A percentile compares a stretch with the other conserved stretches of the same genome.
phyloP scores from a whole-genome alignment of 495 filamentous ascomycete genomes.

The Penicillium herquei region DNA sequence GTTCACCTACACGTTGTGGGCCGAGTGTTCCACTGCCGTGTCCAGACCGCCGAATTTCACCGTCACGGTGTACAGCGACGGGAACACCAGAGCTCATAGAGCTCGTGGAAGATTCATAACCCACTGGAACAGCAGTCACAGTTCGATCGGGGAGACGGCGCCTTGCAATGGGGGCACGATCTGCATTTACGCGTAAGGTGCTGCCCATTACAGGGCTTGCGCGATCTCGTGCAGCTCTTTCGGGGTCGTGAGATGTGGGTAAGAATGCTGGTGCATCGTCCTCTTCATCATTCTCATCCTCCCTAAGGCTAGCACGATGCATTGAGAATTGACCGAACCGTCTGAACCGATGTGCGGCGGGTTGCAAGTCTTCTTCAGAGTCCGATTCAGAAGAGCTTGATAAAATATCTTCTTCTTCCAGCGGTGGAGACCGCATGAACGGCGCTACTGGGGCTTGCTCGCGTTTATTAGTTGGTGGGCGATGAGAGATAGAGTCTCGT shows the following conservation, averaged over 20 bases:
- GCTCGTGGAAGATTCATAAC: conserved; percentile 60
- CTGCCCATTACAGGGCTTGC: conserved; percentile 55
- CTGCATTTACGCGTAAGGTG: conserved; percentile 54
- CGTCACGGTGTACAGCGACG: conserved; percentile 18
- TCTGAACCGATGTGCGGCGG: conserved; percentile 25
- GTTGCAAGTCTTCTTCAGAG: conserved; percentile 50
- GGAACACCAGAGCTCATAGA: conserved; percentile 51
- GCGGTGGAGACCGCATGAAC: conserved; percentile 32
- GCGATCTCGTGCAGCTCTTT: conserved; percentile 20
- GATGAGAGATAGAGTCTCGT: conserved; percentile 35
- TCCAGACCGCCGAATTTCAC: conserved; percentile 18
- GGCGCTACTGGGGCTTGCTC: conserved; percentile 26
- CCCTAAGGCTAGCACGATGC: conserved; percentile 32
- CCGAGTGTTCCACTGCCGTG: conserved; percentile 34
- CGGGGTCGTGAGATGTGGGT: conserved; percentile 51
- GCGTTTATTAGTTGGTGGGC: conserved; percentile 29
- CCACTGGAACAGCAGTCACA: conserved; percentile 39
- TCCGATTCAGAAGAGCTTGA: conserved; percentile 53
- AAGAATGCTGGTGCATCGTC: conserved; percentile 70
- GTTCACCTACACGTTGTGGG: conserved; percentile 56
- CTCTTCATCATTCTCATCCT: conserved; percentile 48
- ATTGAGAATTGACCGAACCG: conserved; percentile 43
- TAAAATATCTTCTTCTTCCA: conserved; percentile 33
- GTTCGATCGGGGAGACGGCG: conserved; percentile 30
- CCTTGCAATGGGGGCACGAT: conserved; percentile 42